phyloP scores from a whole-genome alignment of 805 yeast species.

The Hanseniaspora hatyaiensis region DNA sequence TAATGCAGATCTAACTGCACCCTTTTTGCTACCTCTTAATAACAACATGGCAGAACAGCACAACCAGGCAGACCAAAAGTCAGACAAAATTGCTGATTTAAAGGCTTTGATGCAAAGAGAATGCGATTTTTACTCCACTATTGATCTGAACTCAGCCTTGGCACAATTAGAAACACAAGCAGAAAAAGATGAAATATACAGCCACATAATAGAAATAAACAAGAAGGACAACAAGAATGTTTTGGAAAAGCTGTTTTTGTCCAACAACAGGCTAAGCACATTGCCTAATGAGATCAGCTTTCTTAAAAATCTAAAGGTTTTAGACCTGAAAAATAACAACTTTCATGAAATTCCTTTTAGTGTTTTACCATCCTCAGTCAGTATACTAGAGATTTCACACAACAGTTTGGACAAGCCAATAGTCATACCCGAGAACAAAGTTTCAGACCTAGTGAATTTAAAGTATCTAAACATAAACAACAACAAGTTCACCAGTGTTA shows the following conservation, averaged over 20 bases:
- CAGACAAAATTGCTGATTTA: no score
- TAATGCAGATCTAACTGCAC: no score
- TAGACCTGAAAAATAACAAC: conserved; percentile 55
- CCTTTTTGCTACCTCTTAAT: no score
- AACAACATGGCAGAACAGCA: no score
- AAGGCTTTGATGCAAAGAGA: conserved; percentile 13
- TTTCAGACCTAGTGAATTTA: conserved; percentile 34
- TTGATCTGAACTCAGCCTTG: conserved; percentile 5
- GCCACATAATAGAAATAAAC: conserved; percentile 2
- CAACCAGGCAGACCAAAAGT: no score
- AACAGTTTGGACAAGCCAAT: conserved; percentile 35
- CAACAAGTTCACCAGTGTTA: conserved; percentile 37
- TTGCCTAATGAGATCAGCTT: conserved; percentile 40
- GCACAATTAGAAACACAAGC: neutral
- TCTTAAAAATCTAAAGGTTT: conserved; percentile 39
- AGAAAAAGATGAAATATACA: conserved; percentile 1
- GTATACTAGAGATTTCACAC: conserved; percentile 53
- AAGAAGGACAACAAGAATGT: conserved; percentile 18
- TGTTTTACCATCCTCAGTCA: conserved; percentile 33
- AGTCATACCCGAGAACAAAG: conserved; percentile 36
- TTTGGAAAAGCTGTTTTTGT: conserved; percentile 43
- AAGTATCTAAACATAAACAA: conserved; percentile 51
- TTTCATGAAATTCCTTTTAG: conserved; percentile 41
- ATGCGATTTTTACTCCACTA: conserved; percentile 7
- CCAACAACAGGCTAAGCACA: conserved; percentile 37